phyloP scores from a whole-genome alignment of 108 stramenopile genomes.

The Cyclostephanos tholiformis region DNA sequence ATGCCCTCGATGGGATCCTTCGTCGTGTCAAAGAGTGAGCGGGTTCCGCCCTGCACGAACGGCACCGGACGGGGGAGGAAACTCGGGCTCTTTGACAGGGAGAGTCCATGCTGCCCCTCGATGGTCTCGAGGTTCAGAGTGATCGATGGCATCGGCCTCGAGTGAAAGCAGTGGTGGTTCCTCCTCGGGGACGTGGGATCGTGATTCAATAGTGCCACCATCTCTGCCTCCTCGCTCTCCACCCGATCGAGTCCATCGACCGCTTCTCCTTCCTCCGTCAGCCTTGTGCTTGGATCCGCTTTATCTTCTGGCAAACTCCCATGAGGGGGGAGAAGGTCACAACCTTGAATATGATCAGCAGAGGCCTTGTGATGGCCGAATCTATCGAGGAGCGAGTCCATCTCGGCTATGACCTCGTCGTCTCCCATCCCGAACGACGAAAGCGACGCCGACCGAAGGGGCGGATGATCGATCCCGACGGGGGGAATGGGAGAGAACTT shows the following conservation, averaged over 20 bases:
- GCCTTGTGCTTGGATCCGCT: neutral
- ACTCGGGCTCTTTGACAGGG: neutral
- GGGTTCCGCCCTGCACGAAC: conserved; percentile 6
- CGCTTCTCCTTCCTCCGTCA: neutral
- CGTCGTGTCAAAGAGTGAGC: conserved; percentile 28
- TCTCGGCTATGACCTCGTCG: conserved; percentile 20
- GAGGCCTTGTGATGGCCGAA: conserved; percentile 27
- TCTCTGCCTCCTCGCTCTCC: conserved; percentile 39
- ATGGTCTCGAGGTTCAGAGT: conserved; percentile 15
- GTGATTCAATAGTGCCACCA: conserved; percentile 18
- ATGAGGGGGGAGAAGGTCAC: neutral
- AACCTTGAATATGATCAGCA: neutral
- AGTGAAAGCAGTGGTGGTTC: neutral
- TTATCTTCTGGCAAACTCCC: no score
- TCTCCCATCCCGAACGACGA: neutral
- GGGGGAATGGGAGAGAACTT: neutral
- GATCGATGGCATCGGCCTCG: conserved; percentile 39
- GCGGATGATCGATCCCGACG: neutral
- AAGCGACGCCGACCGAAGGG: neutral
- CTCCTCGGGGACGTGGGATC: neutral
- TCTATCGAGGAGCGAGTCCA: conserved; percentile 37
- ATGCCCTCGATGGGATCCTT: conserved; percentile 19
- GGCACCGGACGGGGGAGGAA: conserved; percentile 36
- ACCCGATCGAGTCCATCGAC: neutral
- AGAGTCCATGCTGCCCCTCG: neutral